Percentiles rank a stretch among this genome's conserved stretches.
Evolutionary conservation across 2,329 filamentous ascomycete genomes (phyloP).

Genomic region (Drechslera avenae): DNA sequence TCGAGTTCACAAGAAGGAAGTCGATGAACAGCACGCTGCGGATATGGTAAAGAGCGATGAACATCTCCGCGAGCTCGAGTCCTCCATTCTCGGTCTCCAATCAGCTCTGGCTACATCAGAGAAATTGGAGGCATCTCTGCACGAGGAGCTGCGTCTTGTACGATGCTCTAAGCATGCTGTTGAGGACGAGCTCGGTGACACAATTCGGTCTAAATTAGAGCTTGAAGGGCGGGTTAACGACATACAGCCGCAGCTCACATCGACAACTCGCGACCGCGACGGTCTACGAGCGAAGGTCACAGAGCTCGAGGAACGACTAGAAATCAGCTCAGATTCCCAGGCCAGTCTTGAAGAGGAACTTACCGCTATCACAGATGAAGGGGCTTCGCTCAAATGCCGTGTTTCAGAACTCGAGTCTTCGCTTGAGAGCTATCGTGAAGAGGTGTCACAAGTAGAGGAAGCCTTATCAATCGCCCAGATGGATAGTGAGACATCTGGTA

Average conservation of each 20-base stretch:
- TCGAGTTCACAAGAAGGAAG: constrained; percentile 18
- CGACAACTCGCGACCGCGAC: constrained; percentile 9
- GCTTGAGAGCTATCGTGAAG: constrained; percentile 9
- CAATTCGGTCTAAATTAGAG: constrained; percentile 9
- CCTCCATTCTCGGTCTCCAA: constrained; percentile 25
- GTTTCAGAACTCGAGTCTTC: constrained; percentile 22
- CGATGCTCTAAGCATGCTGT: constrained; percentile 17
- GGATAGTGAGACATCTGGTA: constrained; percentile 16
- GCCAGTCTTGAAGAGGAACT: constrained; percentile 13
- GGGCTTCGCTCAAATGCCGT: constrained; percentile 12
- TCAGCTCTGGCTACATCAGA: constrained; percentile 23
- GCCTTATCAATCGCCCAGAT: constrained; percentile 10
- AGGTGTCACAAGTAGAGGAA: constrained; percentile 13
- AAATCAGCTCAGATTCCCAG: constrained; percentile 8
- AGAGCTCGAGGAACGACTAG: constrained; percentile 16
- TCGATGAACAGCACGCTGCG: constrained; percentile 16
- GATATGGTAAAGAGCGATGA: constrained; percentile 22
- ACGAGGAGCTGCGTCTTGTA: constrained; percentile 20
- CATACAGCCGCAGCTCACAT: constrained; percentile 7
- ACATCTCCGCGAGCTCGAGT: constrained; percentile 32
- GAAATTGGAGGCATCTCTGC: constrained; percentile 18
- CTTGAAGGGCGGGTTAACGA: constrained; percentile 17
- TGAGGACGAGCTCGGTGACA: constrained; percentile 17
- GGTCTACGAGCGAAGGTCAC: constrained; percentile 10
- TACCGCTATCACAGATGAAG: constrained; percentile 13